phyloP scores from a whole-genome alignment of 106 monocot species.

The Allium sativum region DNA sequence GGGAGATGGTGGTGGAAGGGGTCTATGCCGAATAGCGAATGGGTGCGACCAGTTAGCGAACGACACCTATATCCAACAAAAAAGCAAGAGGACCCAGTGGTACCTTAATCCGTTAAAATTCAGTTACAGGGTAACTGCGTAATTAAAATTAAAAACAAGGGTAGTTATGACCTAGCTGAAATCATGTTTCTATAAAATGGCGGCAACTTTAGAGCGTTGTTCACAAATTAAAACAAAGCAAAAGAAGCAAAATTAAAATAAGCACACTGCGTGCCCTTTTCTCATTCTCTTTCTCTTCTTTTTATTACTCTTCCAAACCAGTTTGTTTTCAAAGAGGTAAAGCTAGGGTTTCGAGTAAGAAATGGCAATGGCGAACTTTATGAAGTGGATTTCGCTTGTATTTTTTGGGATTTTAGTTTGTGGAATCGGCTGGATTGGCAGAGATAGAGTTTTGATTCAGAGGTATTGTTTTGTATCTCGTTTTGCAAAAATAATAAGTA shows the following conservation, averaged over 20 bases:
- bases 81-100: neutral
- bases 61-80: neutral
- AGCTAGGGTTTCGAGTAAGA: slow-evolving; percentile 9
- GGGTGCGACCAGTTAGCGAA: too few species aligned
- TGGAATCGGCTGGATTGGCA: slow-evolving; percentile 16
- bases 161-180: slow-evolving; percentile 1
- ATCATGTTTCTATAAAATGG: slow-evolving; percentile 13
- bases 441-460: neutral
- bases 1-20: too few species aligned
- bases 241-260: neutral
- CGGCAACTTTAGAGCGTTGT: slow-evolving; percentile 1
- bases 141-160: neutral
- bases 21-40: too few species aligned
- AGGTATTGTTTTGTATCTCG: slow-evolving; percentile 19
- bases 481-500: neutral
- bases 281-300: neutral
- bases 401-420: slow-evolving; percentile 8
- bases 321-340: neutral
- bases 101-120: neutral
- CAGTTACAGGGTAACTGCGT: neutral
- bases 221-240: neutral
- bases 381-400: slow-evolving; percentile 19
- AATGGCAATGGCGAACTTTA: slow-evolving; percentile 15
- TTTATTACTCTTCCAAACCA: neutral
- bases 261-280: neutral